These are phyloP conservation scores for Globisporangium nunn DNA, from an alignment of 352 stramenopile species.

Conservation along the genomic window DNA sequence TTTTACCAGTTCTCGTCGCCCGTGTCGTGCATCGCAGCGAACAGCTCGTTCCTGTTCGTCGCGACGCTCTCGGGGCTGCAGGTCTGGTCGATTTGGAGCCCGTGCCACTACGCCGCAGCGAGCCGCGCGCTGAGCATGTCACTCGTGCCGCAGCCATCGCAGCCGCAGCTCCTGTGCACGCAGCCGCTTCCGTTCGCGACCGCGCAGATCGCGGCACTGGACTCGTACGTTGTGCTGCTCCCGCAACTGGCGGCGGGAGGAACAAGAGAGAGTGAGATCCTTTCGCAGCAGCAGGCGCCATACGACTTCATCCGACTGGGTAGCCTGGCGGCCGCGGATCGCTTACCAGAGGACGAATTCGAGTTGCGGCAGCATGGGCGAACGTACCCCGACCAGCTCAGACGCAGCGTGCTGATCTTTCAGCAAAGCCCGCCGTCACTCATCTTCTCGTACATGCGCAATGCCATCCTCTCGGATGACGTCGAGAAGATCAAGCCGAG, in stretches of 20 bases:
- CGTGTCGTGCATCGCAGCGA: slow-evolving; percentile 61
- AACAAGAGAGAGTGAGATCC: neutral
- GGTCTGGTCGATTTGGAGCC: slow-evolving; percentile 85
- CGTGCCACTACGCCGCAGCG: slow-evolving; percentile 70
- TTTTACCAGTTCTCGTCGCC: slow-evolving; percentile 70
- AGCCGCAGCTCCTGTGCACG: slow-evolving; percentile 61
- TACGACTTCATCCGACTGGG: slow-evolving; percentile 34
- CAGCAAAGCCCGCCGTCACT: slow-evolving; percentile 72
- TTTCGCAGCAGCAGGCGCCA: neutral
- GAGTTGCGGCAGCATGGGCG: slow-evolving; percentile 29
- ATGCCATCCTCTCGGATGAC: slow-evolving; percentile 26
- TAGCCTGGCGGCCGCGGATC: slow-evolving; percentile 34
- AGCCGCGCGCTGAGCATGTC: slow-evolving; percentile 49
- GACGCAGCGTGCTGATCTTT: slow-evolving; percentile 48
- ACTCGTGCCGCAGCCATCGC: slow-evolving; percentile 57
- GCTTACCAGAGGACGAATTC: slow-evolving; percentile 47
- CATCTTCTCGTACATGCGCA: slow-evolving; percentile 54
- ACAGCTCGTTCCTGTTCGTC: slow-evolving; percentile 83
- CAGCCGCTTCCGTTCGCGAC: slow-evolving; percentile 54
- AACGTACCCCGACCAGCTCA: slow-evolving; percentile 1
- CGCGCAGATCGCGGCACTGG: slow-evolving; percentile 57
- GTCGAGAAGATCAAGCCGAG: slow-evolving; percentile 25
- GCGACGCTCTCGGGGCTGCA: slow-evolving; percentile 60
- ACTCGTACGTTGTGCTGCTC: slow-evolving; percentile 71
- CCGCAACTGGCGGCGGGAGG: slow-evolving; percentile 18